Evolutionary conservation across 106 monocot genomes (phyloP).

Genomic region (Dioscorea zingiberensis): DNA sequence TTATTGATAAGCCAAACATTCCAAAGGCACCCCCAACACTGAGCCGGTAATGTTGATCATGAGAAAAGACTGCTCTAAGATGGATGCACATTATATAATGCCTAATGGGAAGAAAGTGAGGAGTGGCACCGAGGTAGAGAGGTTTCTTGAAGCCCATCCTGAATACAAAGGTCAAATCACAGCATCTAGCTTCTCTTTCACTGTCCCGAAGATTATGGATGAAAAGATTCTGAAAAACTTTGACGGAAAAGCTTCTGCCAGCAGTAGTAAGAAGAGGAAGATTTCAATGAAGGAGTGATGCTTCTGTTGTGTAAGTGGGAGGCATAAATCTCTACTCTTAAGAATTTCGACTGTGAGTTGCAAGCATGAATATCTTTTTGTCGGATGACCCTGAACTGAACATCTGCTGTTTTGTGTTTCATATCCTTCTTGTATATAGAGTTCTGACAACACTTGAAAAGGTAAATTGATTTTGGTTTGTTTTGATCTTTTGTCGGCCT

Average conservation of each 20-base stretch:
- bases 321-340: too few species aligned
- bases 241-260: slow-evolving; percentile 13
- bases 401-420: too few species aligned
- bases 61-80: slow-evolving; percentile 66
- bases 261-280: slow-evolving; percentile 35
- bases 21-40: slow-evolving; percentile 60
- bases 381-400: too few species aligned
- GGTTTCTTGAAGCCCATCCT: slow-evolving; percentile 61
- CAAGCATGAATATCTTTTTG: too few species aligned
- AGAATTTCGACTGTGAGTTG: too few species aligned
- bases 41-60: slow-evolving; percentile 41
- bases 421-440: too few species aligned
- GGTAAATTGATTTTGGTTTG: too few species aligned
- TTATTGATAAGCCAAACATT: slow-evolving; percentile 80
- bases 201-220: slow-evolving; percentile 48
- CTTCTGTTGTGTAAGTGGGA: too few species aligned
- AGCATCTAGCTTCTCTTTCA: slow-evolving; percentile 38
- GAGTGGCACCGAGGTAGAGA: slow-evolving; percentile 52
- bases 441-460: too few species aligned
- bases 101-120: slow-evolving; percentile 81
- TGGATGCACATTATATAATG: slow-evolving; percentile 71
- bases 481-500: too few species aligned
- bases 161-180: slow-evolving; percentile 47
- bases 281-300: not conserved
- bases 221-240: slow-evolving; percentile 37